Base-by-base conservation (phyloP, 225 moss, liverwort and hornwort species). In the Bryoerythrophyllum caledonicum region DNA sequence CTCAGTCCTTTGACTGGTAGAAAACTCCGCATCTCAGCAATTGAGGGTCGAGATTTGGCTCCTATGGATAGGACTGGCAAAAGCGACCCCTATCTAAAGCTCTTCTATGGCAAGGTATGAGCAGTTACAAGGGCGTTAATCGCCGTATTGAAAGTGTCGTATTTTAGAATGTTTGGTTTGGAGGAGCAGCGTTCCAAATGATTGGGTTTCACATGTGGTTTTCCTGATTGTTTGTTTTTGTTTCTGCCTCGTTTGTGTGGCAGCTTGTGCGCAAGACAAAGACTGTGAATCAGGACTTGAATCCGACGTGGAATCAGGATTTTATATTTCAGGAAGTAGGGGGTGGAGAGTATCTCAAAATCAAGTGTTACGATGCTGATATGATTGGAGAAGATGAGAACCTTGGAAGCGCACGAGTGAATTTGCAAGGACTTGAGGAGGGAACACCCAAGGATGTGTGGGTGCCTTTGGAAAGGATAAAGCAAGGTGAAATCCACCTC, bases 11-110 rank as follows among this genome's bases (percentile, higher is more conserved):
- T 82, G 17, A 94, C 91, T 27, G 93, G 93, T 57, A 85, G 93
- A 58, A 90, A 83, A 71, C 70, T 94, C 65, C 77, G 82, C 9
- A 86, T 94, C 71, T 89, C 83, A 75, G 86, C 91, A 49, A 81
- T 94, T 19, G 93, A 94, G 72, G 93, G 91, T 71, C 83, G 90
- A 71, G 90, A 94, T 66, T 68, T 94, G 71, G 93, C 93, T 25
- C 90, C 93, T 20, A 94, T 91, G 93, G 93, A 94, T 72, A 91
- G 77, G 79, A 94, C 93, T 76, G 93, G 93, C 79, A 94, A 94
- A 72, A 94, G 93, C 55, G 93, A 94, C 76, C 93, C 93, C 2
- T 94, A 94, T 81, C 77, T 94, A 40, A 94, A 94, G 78, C 80
- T 94, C 24, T 88, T 85, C 68, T 94, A 94, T 71, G 93, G 91